Percentiles rank a stretch among this genome's conserved stretches.
These are phyloP conservation scores for Ramaria rubella DNA, from an alignment of 768 basidiomycete genomes.

Conservation along the genomic window DNA sequence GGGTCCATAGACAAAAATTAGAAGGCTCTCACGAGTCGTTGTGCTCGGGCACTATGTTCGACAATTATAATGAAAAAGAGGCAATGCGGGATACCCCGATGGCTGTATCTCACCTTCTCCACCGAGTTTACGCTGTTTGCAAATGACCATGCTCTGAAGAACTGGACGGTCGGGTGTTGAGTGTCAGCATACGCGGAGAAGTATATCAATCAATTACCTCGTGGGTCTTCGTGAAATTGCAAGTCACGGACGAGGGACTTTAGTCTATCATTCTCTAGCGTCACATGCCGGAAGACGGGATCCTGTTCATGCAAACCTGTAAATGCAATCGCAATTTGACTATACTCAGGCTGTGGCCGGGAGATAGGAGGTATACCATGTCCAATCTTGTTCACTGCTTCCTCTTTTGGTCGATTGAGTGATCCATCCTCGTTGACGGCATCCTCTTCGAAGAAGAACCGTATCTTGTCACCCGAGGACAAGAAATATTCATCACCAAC, in stretches of 20 bases:
- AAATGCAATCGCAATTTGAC: background rate
- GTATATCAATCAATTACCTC: constrained; percentile 40
- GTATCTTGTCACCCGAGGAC: constrained; percentile 87
- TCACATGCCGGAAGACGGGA: constrained; percentile 69
- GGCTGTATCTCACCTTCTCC: constrained; percentile 60
- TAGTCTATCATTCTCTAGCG: constrained; percentile 71
- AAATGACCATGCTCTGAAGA: constrained; percentile 92
- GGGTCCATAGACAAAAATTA: background rate
- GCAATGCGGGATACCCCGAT: background rate
- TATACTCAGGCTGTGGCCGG: background rate
- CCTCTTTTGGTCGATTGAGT: constrained; percentile 62
- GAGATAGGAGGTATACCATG: constrained; percentile 47
- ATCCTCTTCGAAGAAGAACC: constrained; percentile 90
- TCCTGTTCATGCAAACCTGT: constrained; percentile 82
- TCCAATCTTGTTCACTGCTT: constrained; percentile 92
- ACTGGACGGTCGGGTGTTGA: constrained; percentile 38
- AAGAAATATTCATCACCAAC: constrained; percentile 94
- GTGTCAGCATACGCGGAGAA: background rate
- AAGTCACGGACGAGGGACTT: constrained; percentile 68
- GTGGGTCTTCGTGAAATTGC: constrained; percentile 78
- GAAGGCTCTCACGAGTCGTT: constrained; percentile 74
- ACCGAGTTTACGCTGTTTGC: constrained; percentile 89
- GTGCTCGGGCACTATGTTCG: constrained; percentile 70
- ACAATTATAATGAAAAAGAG: background rate
- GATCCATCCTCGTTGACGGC: constrained; percentile 66